Evolutionary conservation across 2,329 filamentous ascomycete genomes (phyloP), one percentile per base, ranked within the genome.

Genomic region (Metarhizium robertsii): DNA sequence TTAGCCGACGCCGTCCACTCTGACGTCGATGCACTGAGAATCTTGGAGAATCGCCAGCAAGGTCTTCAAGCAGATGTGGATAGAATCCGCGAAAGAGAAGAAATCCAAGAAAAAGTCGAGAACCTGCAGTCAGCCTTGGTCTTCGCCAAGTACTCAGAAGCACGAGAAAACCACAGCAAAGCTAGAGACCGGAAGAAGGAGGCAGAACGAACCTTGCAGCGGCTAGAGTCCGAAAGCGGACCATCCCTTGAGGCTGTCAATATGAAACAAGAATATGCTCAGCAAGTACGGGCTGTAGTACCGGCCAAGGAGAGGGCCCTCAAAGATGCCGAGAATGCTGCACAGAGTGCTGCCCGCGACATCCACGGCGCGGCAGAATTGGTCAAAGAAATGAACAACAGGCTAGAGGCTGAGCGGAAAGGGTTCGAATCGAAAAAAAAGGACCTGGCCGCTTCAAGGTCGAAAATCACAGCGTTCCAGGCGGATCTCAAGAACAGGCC

Each of bases 31-130:
- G 75, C 79, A 30, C 72, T 97, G 7, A 76, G 76, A 53, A 83
- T 80, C 54, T 74, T 92, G 50, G 84, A 95, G 66, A 79, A 74
- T 45, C 84, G 90, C 32, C 92, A 97, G 60, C 75, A 81, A 58
- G 80, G 83, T 52, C 82, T 95, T 48, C 83, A 88, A 64, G 85
- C 82, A 10, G 92, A 96, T 64, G 91, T 97, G 29, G 86, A 95
- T 62, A 85, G 89, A 60, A 79, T 94, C 64, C 82, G 83, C 51
- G 87, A 97, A 67, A 83, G 91, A 56, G 81, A 86, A 55, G 78
- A 82, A 53, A 82, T 91, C 52, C 75, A 86, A 63, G 73, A 80
- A 53, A 81, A 80, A 55, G 77, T 92, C 4, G 73, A 79, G 30
- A 76, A 86, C 50, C 76, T 96, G 49, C 77, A 87, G 60, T 80